Conservation (phyloP, 2,329 filamentous ascomycete species). For the Alternaria sp. region DNA sequence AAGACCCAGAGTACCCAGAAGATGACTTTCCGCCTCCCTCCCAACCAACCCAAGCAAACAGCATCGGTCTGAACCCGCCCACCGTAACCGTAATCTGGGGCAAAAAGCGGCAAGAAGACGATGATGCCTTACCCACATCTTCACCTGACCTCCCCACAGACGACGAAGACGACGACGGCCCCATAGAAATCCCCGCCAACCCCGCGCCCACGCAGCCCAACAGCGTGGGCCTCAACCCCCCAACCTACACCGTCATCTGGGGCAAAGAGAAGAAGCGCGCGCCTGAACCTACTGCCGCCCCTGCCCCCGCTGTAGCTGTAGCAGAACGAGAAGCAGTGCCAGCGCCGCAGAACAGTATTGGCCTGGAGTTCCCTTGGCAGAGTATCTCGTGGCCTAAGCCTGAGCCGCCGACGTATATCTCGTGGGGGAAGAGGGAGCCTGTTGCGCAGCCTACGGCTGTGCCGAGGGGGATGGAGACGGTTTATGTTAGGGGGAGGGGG, state of each 20-base stretch:
- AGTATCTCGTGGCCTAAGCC: constrained; percentile 10
- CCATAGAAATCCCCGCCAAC: not conserved
- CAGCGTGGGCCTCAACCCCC: constrained; percentile 15
- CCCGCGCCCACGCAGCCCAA: constrained; percentile 8
- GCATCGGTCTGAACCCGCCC: constrained; percentile 15
- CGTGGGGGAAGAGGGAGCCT: constrained; percentile 22
- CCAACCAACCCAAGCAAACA: constrained; percentile 15
- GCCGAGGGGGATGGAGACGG: not conserved
- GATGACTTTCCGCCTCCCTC: constrained; percentile 8
- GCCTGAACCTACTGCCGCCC: not conserved
- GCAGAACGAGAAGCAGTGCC: not conserved
- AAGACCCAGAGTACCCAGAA: constrained; percentile 14
- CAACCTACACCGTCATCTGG: constrained; percentile 21
- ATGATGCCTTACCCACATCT: not conserved
- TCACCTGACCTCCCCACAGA: constrained; percentile 10
- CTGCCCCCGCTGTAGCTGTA: not conserved
- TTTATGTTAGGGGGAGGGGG: not conserved
- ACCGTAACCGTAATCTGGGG: constrained; percentile 20
- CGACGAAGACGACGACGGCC: constrained; percentile 12
- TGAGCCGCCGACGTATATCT: constrained; percentile 9
- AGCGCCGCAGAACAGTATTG: constrained; percentile 4
- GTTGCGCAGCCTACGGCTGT: constrained; percentile 1
- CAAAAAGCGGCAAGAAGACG: constrained; percentile 20
- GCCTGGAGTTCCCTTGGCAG: constrained; percentile 1
- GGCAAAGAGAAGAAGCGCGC: not conserved